phyloP scores from a whole-genome alignment of 2,329 filamentous ascomycete species.

The Sporothrix pseudoabietina region DNA sequence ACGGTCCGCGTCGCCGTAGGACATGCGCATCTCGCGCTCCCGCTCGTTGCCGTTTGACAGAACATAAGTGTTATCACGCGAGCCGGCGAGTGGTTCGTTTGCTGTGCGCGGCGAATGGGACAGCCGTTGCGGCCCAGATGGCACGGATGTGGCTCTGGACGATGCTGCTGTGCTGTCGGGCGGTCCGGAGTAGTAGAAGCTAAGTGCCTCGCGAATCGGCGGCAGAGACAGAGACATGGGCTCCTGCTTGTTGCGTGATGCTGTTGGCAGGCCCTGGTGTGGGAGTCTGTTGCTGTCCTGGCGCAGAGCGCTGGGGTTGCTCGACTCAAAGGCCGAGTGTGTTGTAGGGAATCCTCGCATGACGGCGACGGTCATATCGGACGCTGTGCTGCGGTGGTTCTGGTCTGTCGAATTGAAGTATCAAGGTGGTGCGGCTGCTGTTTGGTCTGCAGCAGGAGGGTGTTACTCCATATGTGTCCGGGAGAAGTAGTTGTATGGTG shows the following conservation, averaged over 20 bases:
- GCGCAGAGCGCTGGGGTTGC: neutral
- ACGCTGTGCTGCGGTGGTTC: neutral
- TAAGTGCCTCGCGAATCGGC: neutral
- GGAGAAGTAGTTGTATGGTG: neutral
- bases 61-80: constrained; percentile 1
- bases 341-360: neutral
- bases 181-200: constrained; percentile 7
- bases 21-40: constrained; percentile 6
- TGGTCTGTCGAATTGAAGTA: neutral
- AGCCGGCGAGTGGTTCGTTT: neutral
- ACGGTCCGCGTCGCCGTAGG: neutral
- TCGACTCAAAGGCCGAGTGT: constrained; percentile 12
- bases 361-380: constrained; percentile 17
- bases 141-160: constrained; percentile 1
- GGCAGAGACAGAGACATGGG: neutral
- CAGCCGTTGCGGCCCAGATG: neutral
- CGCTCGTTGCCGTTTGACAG: constrained; percentile 10
- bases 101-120: constrained; percentile 8
- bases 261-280: neutral
- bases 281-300: neutral
- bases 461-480: neutral
- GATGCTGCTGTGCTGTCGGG: constrained; percentile 4
- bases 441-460: neutral
- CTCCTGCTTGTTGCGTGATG: neutral
- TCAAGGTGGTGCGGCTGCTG: neutral